A percentile compares a stretch with the other conserved stretches of the same genome.
Evolutionary conservation across 345 rosid species (phyloP).

Genomic region (Reutealis trisperma): DNA sequence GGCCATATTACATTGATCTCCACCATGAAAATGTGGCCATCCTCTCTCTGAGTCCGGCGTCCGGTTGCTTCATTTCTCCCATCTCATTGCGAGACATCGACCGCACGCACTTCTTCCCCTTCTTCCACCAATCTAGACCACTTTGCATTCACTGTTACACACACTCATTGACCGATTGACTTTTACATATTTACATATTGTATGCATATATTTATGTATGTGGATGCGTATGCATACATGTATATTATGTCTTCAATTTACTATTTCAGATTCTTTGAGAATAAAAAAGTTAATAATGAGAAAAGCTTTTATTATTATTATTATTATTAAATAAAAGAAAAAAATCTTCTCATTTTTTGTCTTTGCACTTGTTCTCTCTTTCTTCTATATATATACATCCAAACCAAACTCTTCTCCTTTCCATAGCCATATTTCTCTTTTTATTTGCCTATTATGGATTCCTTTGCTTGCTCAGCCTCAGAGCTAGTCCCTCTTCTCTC

Average conservation of each 20-base stretch:
- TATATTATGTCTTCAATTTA: too few relatives aligned
- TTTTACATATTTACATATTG: too few relatives aligned
- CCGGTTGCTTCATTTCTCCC: too few relatives aligned
- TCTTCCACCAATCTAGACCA: not conserved
- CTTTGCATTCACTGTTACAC: not conserved
- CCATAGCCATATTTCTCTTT: not conserved
- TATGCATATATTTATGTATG: not conserved
- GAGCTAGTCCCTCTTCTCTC: slow-evolving; percentile 45
- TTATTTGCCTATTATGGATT: slow-evolving; percentile 21
- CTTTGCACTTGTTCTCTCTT: not conserved
- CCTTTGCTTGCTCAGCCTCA: slow-evolving; percentile 36
- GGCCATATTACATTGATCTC: not conserved
- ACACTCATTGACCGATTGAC: not conserved
- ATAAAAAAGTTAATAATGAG: not conserved
- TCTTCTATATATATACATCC: not conserved
- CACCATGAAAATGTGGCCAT: too few relatives aligned
- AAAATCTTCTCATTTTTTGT: too few relatives aligned
- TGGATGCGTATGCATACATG: not conserved
- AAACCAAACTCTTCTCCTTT: not conserved
- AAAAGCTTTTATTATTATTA: not conserved
- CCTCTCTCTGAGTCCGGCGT: too few relatives aligned
- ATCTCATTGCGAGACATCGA: not conserved
- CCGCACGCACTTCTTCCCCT: not conserved
- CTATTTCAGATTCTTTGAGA: too few relatives aligned
- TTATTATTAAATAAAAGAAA: too few relatives aligned